phyloP scores from a whole-genome alignment of 2,329 filamentous ascomycete species.

The Salinomyces thailandicus region DNA sequence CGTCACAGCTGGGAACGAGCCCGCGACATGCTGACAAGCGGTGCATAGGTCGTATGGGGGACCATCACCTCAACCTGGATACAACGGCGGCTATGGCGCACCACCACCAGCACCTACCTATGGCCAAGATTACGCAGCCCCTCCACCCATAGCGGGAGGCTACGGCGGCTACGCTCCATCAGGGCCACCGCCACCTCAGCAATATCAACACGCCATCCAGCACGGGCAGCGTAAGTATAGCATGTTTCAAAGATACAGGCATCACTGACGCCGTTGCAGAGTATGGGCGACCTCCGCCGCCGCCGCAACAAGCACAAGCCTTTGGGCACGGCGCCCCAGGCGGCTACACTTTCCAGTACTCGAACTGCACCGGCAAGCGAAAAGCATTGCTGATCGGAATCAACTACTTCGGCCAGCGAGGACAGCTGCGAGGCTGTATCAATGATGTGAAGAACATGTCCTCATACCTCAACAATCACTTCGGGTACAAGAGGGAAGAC shows the following conservation, averaged over 20 bases:
- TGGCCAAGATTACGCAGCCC: conserved; percentile 6
- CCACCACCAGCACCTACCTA: conserved; percentile 27
- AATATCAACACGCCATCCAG: conserved; percentile 12
- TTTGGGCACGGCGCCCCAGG: conserved; percentile 74
- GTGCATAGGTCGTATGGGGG: conserved; percentile 17
- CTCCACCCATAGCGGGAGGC: conserved; percentile 12
- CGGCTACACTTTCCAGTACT: conserved; percentile 80
- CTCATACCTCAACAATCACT: conserved; percentile 74
- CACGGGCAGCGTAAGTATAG: conserved; percentile 8
- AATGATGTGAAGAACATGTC: conserved; percentile 99
- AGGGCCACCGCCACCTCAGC: conserved; percentile 8
- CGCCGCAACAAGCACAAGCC: conserved; percentile 40
- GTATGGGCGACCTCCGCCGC: conserved; percentile 22
- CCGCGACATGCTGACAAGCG: too few relatives aligned
- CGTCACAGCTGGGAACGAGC: not conserved
- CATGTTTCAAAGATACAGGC: not conserved
- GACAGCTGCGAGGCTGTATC: conserved; percentile 85
- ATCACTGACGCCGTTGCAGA: conserved; percentile 10
- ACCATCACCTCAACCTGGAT: conserved; percentile 31
- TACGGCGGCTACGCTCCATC: conserved; percentile 34
- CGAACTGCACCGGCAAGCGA: conserved; percentile 74
- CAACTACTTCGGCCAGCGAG: conserved; percentile 90
- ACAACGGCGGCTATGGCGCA: conserved; percentile 31
- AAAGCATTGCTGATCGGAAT: conserved; percentile 90
- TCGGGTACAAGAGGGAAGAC: conserved; percentile 86